Base-by-base conservation (phyloP, 257 asterid species). In the Penstemon davidsonii region DNA sequence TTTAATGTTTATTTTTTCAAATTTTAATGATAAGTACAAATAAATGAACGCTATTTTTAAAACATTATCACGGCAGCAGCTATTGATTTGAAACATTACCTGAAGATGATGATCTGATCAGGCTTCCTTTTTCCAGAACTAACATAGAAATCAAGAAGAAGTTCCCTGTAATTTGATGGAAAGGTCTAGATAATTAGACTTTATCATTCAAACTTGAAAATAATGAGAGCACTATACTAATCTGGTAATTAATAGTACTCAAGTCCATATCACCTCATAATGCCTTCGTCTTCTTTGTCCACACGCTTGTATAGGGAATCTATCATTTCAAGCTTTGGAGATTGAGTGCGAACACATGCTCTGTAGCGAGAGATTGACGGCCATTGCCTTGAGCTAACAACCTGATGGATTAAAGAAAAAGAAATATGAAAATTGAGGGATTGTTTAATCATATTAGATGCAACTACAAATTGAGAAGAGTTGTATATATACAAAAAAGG, bases 341-440 rank as follows among this genome's bases (percentile, higher is more conserved):
- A 92, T 57, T 92, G 98, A 12, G 98, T 89, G 10, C 98, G 96
- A 36, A 90, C 98, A 18, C 86, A 82, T 49, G 98, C 98, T 69
- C 97, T 64, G 37, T 92, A 92, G 18, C 90, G 87, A 70, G 98
- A 89, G 69, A 92, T 77, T 0, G 88, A 80, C 3, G 98, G 98
- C 98, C 98, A 92, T 39, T 87, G 90, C 85, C 98, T 87, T 4
- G 98, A 92, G 76, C 98, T 89, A 39, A 89, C 98, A 50, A 92
- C 98, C 97, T 92, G 74, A 66, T 63, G 33, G 46, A 33, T 62
- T 13, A 58, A 7, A 11, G 46, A 37, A 53, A 58, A 54, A 71
- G 60, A 59, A 63, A 42, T 5, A 25, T 36, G 4, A 54, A 47
- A 51, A 66, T 9, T 45, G 36, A 58, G 6, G 8, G 1, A 36